phyloP scores from a whole-genome alignment of 2,329 filamentous ascomycete genomes.

The Verticillium klebahnii region DNA sequence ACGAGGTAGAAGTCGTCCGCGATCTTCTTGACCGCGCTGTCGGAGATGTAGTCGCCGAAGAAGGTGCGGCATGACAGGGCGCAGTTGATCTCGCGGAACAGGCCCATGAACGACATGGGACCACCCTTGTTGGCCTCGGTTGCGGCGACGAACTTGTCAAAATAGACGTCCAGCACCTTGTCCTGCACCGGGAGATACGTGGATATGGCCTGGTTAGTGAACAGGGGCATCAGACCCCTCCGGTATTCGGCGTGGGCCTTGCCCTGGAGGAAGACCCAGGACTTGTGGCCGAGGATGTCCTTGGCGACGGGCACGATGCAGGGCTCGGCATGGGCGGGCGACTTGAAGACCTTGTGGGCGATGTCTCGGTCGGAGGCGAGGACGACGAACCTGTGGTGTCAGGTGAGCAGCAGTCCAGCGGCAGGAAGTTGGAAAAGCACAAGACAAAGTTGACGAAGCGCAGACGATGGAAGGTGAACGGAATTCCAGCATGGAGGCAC shows the following conservation, averaged over 20 bases:
- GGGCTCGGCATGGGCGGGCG: conserved; percentile 67
- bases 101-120: conserved; percentile 63
- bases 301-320: conserved; percentile 73
- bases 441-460: too few species aligned
- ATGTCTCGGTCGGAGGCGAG: conserved; percentile 74
- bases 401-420: conserved; percentile 3
- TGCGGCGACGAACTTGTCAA: conserved; percentile 59
- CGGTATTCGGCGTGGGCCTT: conserved; percentile 74
- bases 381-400: conserved; percentile 62
- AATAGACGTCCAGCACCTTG: conserved; percentile 67
- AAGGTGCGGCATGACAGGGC: conserved; percentile 76
- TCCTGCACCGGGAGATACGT: conserved; percentile 71
- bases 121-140: conserved; percentile 48
- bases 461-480: too few species aligned
- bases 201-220: conserved; percentile 67
- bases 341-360: conserved; percentile 79
- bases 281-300: conserved; percentile 66
- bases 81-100: conserved; percentile 74
- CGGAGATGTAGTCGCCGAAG: conserved; percentile 73
- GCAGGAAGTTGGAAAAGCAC: neutral
- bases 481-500: neutral
- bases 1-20: conserved; percentile 76
- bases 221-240: conserved; percentile 68
- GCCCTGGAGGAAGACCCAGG: conserved; percentile 78
- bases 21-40: conserved; percentile 67